Evolutionary conservation across 2,329 filamentous ascomycete genomes (phyloP).

Genomic region (Pseudogymnoascus sp.): DNA sequence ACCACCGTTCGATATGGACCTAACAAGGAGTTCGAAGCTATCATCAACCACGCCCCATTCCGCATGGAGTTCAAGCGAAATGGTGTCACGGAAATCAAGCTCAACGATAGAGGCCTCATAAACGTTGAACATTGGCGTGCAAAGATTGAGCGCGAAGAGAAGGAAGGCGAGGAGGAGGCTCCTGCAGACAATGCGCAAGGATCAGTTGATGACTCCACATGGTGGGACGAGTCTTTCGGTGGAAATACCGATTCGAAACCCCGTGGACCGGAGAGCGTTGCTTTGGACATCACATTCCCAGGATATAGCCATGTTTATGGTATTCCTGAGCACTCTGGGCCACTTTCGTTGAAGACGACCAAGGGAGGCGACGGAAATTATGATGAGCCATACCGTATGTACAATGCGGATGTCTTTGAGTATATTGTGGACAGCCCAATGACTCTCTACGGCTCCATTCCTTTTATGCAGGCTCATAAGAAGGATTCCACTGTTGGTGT

Average conservation of each 20-base stretch:
- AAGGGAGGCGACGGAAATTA: constrained; percentile 80
- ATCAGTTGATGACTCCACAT: constrained; percentile 66
- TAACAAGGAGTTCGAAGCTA: constrained; percentile 65
- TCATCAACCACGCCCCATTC: constrained; percentile 78
- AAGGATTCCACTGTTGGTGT: constrained; percentile 90
- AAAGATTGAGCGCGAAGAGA: constrained; percentile 57
- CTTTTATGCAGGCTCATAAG: constrained; percentile 94
- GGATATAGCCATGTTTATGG: constrained; percentile 90
- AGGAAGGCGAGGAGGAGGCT: constrained; percentile 36
- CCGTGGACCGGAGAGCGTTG: constrained; percentile 86
- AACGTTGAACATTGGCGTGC: constrained; percentile 95
- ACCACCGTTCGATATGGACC: constrained; percentile 76
- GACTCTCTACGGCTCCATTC: constrained; percentile 96
- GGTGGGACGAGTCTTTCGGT: constrained; percentile 97
- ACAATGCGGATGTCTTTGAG: constrained; percentile 96
- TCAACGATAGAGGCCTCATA: constrained; percentile 83
- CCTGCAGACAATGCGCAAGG: constrained; percentile 40
- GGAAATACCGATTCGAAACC: constrained; percentile 94
- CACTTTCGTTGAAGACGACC: constrained; percentile 82
- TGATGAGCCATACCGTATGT: constrained; percentile 83
- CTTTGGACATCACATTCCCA: constrained; percentile 82
- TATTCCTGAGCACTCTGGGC: constrained; percentile 85
- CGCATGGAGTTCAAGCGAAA: constrained; percentile 79
- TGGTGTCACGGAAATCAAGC: constrained; percentile 69
- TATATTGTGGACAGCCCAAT: constrained; percentile 96